Conservation (phyloP, 2,329 filamentous ascomycete genomes). For the Byssoonygena ceratinophila region DNA sequence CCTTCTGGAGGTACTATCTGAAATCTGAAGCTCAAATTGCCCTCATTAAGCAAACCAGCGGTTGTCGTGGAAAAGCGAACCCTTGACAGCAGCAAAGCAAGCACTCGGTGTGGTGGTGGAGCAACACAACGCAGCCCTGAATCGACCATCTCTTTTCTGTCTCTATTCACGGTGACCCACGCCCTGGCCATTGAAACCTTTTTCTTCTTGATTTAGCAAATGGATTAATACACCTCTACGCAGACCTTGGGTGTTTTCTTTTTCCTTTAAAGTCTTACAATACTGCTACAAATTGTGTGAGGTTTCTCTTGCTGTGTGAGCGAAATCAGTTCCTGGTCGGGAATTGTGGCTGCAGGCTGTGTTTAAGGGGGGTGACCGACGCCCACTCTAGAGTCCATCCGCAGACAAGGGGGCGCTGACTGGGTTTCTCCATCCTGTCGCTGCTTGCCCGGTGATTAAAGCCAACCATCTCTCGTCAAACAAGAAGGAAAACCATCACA, state of each 20-base stretch:
- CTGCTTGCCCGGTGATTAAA: too few relatives aligned
- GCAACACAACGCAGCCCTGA: neutral
- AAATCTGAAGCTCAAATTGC: neutral
- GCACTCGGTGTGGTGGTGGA: conserved; percentile 6
- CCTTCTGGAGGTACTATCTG: neutral
- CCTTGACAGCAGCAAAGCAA: neutral
- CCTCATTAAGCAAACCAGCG: conserved; percentile 9
- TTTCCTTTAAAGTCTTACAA: conserved; percentile 1
- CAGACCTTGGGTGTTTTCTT: conserved; percentile 1
- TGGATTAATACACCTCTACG: conserved; percentile 10
- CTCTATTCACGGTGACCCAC: conserved; percentile 4
- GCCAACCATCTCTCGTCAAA: neutral
- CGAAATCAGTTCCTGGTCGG: neutral
- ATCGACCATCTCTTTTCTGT: neutral
- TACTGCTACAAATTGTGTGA: neutral
- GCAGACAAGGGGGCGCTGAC: neutral
- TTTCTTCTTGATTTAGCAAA: conserved; percentile 9
- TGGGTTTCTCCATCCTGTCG: neutral
- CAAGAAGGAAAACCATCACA: too few relatives aligned
- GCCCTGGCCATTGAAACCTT: neutral
- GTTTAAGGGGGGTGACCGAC: neutral
- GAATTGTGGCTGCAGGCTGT: neutral
- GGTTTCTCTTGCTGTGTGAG: too few relatives aligned
- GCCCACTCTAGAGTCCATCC: neutral
- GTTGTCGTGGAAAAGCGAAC: neutral